Evolutionary conservation across 1,284 basidiomycete species (phyloP).

Genomic region (Sporisorium exsertum): DNA sequence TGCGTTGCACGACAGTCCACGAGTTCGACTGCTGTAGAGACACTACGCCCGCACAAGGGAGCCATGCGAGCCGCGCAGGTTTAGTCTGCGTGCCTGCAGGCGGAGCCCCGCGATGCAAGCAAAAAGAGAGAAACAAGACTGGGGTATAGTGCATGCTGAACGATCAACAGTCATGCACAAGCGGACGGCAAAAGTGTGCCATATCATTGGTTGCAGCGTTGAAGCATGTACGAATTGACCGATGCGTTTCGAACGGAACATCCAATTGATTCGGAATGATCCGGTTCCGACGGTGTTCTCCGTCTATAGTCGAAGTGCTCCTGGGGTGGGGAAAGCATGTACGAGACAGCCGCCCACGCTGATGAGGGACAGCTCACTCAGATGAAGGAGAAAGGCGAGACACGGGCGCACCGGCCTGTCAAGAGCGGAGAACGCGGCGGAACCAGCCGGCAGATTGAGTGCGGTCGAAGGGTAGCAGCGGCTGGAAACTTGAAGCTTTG

Average conservation of each 20-base stretch:
- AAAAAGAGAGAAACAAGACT: neutral
- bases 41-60: neutral
- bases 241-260: neutral
- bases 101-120: constrained; percentile 3
- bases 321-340: neutral
- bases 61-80: neutral
- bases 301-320: neutral
- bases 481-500: neutral
- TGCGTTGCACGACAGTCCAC: neutral
- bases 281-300: neutral
- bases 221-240: neutral
- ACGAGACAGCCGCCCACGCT: neutral
- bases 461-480: neutral
- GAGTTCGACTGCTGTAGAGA: neutral
- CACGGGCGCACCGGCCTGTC: neutral
- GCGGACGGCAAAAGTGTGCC: neutral
- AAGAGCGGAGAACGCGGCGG: neutral
- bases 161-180: neutral
- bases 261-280: neutral
- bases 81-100: constrained; percentile 9
- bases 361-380: neutral
- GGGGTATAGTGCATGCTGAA: neutral
- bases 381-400: neutral
- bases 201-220: neutral
- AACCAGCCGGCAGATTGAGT: neutral